Evolutionary conservation across 495 filamentous ascomycete species (phyloP).

Genomic region (Acidiella bohemica): DNA sequence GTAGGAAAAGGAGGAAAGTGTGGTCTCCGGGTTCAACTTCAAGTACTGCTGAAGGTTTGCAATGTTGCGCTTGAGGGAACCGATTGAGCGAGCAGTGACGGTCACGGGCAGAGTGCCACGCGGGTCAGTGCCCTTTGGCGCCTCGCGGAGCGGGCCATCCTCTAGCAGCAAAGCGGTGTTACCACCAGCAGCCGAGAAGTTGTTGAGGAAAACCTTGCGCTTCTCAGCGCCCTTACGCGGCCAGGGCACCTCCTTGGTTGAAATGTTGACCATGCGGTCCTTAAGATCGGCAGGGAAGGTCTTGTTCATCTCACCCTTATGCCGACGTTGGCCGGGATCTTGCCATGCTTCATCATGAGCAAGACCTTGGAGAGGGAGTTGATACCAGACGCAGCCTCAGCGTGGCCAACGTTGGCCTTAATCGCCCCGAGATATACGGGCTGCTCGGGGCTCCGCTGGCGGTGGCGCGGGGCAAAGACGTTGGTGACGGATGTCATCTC

Average conservation of each 20-base stretch:
- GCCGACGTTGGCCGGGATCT: constrained; percentile 76
- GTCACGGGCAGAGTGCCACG: constrained; percentile 38
- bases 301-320: constrained; percentile 74
- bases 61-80: constrained; percentile 43
- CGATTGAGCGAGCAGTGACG: constrained; percentile 41
- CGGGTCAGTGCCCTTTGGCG: constrained; percentile 38
- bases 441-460: constrained; percentile 49
- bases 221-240: constrained; percentile 45
- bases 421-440: constrained; percentile 70
- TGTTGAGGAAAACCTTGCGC: constrained; percentile 46
- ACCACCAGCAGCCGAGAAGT: constrained; percentile 34
- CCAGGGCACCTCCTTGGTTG: constrained; percentile 46
- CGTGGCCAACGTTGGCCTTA: constrained; percentile 85
- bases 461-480: constrained; percentile 62
- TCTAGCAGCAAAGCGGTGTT: constrained; percentile 38
- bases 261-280: constrained; percentile 64
- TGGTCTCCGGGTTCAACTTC: constrained; percentile 34
- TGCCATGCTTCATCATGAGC: constrained; percentile 73
- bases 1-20: constrained; percentile 31
- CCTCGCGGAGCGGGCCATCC: constrained; percentile 35
- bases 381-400: constrained; percentile 76
- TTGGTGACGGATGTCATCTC: constrained; percentile 42
- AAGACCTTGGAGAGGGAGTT: constrained; percentile 72
- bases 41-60: constrained; percentile 38
- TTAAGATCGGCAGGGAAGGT: constrained; percentile 63